phyloP scores from a whole-genome alignment of 2,329 filamentous ascomycete genomes.

The Fusarium gaditjirri region DNA sequence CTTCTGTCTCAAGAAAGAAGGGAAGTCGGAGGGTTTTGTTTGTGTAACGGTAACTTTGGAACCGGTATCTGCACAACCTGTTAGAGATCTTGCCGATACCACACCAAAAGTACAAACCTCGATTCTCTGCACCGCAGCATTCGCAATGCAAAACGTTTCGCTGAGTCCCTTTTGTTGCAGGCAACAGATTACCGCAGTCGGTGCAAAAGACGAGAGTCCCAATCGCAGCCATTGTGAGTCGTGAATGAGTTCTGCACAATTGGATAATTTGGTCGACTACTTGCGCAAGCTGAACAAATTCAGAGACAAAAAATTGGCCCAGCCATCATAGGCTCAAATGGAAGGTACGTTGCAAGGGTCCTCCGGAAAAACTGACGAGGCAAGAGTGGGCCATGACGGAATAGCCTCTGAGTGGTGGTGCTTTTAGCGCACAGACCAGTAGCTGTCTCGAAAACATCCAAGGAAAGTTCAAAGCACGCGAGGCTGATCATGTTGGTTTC shows the following conservation, averaged over 20 bases:
- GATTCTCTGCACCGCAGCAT: conserved; percentile 85
- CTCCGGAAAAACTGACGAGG: conserved; percentile 48
- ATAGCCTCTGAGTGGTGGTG: conserved; percentile 42
- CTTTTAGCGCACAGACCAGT: conserved; percentile 34
- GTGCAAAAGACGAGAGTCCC: conserved; percentile 93
- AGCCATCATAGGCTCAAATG: conserved; percentile 37
- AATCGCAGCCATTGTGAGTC: conserved; percentile 79
- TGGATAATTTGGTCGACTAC: conserved; percentile 9
- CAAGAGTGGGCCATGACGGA: conserved; percentile 37
- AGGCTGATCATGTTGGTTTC: conserved; percentile 40
- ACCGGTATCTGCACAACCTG: conserved; percentile 68
- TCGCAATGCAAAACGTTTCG: conserved; percentile 84
- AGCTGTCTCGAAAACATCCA: conserved; percentile 30
- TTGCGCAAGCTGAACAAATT: conserved; percentile 29
- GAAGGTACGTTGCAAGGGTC: conserved; percentile 23
- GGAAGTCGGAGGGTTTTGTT: conserved; percentile 91
- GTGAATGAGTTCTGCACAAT: not conserved
- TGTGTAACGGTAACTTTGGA: conserved; percentile 81
- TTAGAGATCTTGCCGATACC: conserved; percentile 22
- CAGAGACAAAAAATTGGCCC: conserved; percentile 44
- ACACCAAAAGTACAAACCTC: conserved; percentile 65
- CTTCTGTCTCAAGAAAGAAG: conserved; percentile 87
- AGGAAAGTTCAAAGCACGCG: conserved; percentile 38
- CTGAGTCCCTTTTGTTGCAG: conserved; percentile 79
- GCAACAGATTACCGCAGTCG: conserved; percentile 90